Base-by-base conservation (phyloP, 2,329 filamentous ascomycete species). In the Mycocentrospora acerina region DNA sequence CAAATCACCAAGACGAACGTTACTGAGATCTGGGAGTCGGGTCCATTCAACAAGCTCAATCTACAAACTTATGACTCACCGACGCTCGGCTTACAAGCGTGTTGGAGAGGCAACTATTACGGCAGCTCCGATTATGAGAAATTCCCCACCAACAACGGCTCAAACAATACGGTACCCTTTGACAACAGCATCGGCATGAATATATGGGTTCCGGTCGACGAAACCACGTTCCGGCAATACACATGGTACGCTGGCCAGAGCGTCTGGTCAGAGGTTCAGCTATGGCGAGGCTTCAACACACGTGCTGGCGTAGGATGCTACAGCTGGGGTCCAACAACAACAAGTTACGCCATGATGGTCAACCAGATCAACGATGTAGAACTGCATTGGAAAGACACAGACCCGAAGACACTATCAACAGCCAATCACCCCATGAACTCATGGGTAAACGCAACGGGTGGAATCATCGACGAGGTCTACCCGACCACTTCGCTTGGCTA, bases 31-130 rank as follows among this genome's bases (percentile, higher is more conserved):
- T 74, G 71, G 71, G 35, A 49, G 12, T 55, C 68, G 10, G 72
- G 71, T 0, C 42, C 64, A 46, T 37, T 65, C 10, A 61, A 83
- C 53, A 88, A 95, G 64, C 84, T 88, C 48, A 89, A 94, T 46
- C 80, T 88, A 26, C 83, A 94, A 48, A 85, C 84, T 51, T 94
- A 94, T 66, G 91, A 97, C 70, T 85, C 89, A 2, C 97, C 97
- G 57, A 82, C 88, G 1, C 85, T 95, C 32, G 93, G 93, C 2
- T 71, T 93, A 19, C 88, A 94, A 59, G 84, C 90, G 12, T 84
- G 83, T 32, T 75, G 83, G 14, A 86, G 95, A 63, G 93, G 93
- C 0, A 76, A 96, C 29, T 71, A 78, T 24, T 65, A 65, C 30
- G 62, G 60, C 25, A 59, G 62, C 29, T 40, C 58, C 11, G 67